phyloP scores from a whole-genome alignment of 164 flowering plant species.

The Berberis vulgaris region DNA sequence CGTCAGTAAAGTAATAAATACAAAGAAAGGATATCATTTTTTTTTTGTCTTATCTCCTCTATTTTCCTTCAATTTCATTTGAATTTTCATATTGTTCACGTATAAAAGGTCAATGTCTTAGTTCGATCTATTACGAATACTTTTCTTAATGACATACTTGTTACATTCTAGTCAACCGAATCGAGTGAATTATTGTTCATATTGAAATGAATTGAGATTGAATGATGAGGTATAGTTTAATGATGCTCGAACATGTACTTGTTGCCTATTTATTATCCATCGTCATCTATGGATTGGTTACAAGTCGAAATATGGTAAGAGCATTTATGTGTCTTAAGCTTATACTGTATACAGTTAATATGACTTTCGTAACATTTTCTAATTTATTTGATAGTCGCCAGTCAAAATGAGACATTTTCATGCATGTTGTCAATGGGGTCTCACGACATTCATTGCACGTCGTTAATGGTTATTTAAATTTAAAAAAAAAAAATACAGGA shows the following conservation, averaged over 20 bases:
- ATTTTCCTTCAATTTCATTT: too few species aligned
- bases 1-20: not conserved
- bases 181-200: not conserved
- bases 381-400: constrained; percentile 5
- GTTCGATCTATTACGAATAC: not conserved
- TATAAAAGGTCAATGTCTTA: not conserved
- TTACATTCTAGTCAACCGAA: not conserved
- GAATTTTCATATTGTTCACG: too few species aligned
- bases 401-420: not conserved
- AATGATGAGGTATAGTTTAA: not conserved
- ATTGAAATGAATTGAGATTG: not conserved
- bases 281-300: constrained; percentile 1
- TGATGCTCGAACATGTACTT: not conserved
- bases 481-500: too few species aligned
- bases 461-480: too few species aligned
- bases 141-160: not conserved
- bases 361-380: constrained; percentile 4
- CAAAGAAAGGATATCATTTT: not conserved
- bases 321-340: constrained; percentile 5
- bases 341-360: constrained; percentile 6
- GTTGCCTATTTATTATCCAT: constrained; percentile 2
- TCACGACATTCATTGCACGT: too few species aligned
- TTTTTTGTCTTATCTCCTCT: too few species aligned
- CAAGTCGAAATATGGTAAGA: constrained; percentile 2
- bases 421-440: too few species aligned